These are phyloP conservation scores for Allium sativum DNA, from an alignment of 106 monocot genomes.

Conservation along the genomic window DNA sequence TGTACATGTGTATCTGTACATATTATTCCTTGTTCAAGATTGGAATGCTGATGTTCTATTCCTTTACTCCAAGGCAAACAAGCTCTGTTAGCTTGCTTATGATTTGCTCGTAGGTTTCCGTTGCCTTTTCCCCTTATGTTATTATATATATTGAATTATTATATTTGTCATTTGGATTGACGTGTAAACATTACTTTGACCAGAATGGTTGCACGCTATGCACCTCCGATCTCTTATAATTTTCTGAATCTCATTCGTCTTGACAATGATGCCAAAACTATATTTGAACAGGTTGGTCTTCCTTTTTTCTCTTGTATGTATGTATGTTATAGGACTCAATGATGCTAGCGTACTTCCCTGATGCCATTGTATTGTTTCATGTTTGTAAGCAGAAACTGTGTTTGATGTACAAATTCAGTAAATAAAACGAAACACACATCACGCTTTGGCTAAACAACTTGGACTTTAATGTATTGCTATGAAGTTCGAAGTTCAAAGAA, in stretches of 20 bases:
- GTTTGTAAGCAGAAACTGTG: too few species aligned
- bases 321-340: neutral
- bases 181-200: conserved; percentile 1
- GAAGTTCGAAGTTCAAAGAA: too few species aligned
- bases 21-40: conserved; percentile 98
- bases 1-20: conserved; percentile 99
- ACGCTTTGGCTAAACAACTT: too few species aligned
- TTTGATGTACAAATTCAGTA: too few species aligned
- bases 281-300: conserved; percentile 70
- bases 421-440: too few species aligned
- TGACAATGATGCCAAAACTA: conserved; percentile 69
- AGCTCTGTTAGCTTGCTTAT: conserved; percentile 96
- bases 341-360: neutral
- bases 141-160: neutral
- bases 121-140: neutral
- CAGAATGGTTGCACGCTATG: conserved; percentile 99
- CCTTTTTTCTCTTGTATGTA: neutral
- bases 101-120: conserved; percentile 92
- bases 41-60: conserved; percentile 98
- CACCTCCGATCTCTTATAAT: conserved; percentile 96
- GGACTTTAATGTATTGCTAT: too few species aligned
- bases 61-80: conserved; percentile 84
- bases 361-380: too few species aligned
- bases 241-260: conserved; percentile 95
- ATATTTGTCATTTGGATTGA: neutral